Base-by-base conservation (phyloP, 1,284 basidiomycete species). In the Pseudozyma tsukubaensis region DNA sequence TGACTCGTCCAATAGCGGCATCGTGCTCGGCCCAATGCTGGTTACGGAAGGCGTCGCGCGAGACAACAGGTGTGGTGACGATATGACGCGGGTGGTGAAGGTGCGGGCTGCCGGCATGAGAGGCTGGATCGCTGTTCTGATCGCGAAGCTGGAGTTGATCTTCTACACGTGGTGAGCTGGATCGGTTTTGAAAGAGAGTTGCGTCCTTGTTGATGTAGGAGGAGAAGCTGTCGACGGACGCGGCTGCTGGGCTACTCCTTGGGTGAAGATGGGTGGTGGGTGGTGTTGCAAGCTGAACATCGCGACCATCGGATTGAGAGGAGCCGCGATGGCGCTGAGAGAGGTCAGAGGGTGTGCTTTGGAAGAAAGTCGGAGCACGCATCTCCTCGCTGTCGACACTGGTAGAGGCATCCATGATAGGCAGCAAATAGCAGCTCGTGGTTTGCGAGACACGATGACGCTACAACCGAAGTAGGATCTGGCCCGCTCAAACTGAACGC, bases 121-220 rank as follows among this genome's bases (percentile, higher is more conserved):
- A 73, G 42, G 61, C 61, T 34, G 65, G 71, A 42, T 68, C 61
- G 65, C 65, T 68, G 64, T 44, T 29, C 6, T 29, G 62, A 19
- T 72, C 60, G 54, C 70, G 65, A 37, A 49, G 57, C 64, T 67
- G 64, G 34, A 49, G 57, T 60, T 67, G 64, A 18, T 73, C 71
- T 50, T 71, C 63, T n/a, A 49, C 59, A 14, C 73, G 69, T 43
- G 73, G 73, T 35, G 73, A 76, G 65, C 73, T 76, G 49, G 73
- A 76, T 7, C 73, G 68, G 18, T 68, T 60, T 39, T 76, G 68
- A 34, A 72, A 60, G 50, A 68, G 55, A 0, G 62, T 21, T 19
- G 73, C 73, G 65, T 76, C 73, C 48, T 72, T 76, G 69, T 76
- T 64, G 65, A 76, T 72, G 50, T 76, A 76, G 36, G 73, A 76